Base-by-base conservation (phyloP, 164 flowering plant species). In the Brasenia schreberi region DNA sequence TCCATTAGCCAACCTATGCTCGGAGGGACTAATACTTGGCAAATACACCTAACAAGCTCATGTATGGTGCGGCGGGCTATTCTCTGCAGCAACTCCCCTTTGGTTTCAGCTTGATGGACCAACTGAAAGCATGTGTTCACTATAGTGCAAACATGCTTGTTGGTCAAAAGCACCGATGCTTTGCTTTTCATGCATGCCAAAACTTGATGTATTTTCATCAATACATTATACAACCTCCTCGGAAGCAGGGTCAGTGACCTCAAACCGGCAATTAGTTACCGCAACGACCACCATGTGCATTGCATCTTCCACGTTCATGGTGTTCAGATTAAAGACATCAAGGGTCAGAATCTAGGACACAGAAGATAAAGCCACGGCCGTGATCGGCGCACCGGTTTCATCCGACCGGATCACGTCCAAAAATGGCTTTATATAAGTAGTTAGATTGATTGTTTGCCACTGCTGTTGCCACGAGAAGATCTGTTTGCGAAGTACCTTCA, bases 71-170 rank as follows among this genome's bases (percentile, higher is more conserved):
- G 75, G 68, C 86, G 74, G 0, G 91, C 98, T 61, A 63, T 81
- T 4, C 92, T 77, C 64, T 84, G 92, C n/a, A 91, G 86, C 75
- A 87, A 72, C 72, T 89, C 89, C 3, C 92, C 88, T 64, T 82
- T 72, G 73, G 68, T 71, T 0, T 80, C 78, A 0, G 95, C 79
- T 68, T 85, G 89, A 42, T 87, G 90, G 10, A 89, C 88, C 0
- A 89, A 83, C 9, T 89, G 88, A 62, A 89, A 91, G 66, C 93
- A 84, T 0, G 93, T 81, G 65, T 84, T 91, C 17, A 91, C 86
- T 18, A 87, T 66, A 5, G 88, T 83, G 73, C 92, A 90, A 14
- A 87, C 85, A 0, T 87, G 74, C 2, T 84, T 80, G 67, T 91
- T 95, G 0, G 81, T 77, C 7, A 94, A 73, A 69, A 86, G 45